These are phyloP conservation scores for Wickerhamiella shivajii DNA, from an alignment of 805 yeast genomes.

Conservation along the genomic window DNA sequence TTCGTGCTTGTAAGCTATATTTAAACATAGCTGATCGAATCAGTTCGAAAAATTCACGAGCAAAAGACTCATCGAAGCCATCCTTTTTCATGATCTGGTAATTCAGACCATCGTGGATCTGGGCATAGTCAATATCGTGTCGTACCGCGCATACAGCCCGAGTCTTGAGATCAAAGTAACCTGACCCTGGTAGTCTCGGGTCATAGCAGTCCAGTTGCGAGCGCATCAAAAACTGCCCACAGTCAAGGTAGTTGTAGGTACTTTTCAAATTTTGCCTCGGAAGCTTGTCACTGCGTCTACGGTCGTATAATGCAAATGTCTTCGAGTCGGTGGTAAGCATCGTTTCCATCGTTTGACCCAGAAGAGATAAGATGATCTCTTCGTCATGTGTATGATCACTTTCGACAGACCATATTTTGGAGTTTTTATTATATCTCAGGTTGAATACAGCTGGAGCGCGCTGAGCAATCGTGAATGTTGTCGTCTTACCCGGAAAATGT, in stretches of 20 bases:
- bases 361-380: slow-evolving; percentile 51
- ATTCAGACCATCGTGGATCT: slow-evolving; percentile 41
- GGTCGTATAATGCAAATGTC: slow-evolving; percentile 34
- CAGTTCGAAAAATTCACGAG: slow-evolving; percentile 64
- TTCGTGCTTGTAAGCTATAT: slow-evolving; percentile 80
- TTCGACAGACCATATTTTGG: slow-evolving; percentile 45
- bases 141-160: slow-evolving; percentile 82
- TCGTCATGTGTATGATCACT: slow-evolving; percentile 52
- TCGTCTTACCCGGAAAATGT: slow-evolving; percentile 26
- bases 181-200: slow-evolving; percentile 67
- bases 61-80: slow-evolving; percentile 69
- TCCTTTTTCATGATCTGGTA: slow-evolving; percentile 48
- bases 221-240: slow-evolving; percentile 61
- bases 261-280: slow-evolving; percentile 9
- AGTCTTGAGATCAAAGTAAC: slow-evolving; percentile 83
- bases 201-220: slow-evolving; percentile 85
- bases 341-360: slow-evolving; percentile 72
- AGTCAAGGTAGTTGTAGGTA: slow-evolving; percentile 59
- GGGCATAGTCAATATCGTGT: slow-evolving; percentile 53
- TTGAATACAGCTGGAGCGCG: slow-evolving; percentile 40
- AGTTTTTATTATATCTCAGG: slow-evolving; percentile 32
- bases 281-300: slow-evolving; percentile 11
- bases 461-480: slow-evolving; percentile 32
- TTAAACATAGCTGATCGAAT: slow-evolving; percentile 64
- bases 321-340: slow-evolving; percentile 47